phyloP scores from a whole-genome alignment of 2,329 filamentous ascomycete species.

The Fusarium sp. region DNA sequence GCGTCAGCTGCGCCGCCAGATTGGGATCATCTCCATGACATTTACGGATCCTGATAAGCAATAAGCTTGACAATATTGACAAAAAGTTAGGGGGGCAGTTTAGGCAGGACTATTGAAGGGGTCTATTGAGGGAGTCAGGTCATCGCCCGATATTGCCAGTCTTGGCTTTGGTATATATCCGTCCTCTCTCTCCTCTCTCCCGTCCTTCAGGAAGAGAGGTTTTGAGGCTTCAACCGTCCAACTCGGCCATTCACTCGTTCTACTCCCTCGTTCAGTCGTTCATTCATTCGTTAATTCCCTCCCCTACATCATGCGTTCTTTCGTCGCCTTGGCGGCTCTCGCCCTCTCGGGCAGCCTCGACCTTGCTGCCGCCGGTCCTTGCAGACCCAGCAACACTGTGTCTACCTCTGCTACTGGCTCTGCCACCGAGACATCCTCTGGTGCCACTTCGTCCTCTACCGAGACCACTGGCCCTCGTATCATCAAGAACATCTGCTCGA shows the following conservation, averaged over 20 bases:
- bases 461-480: background rate
- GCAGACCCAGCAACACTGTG: slow-evolving; percentile 19
- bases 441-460: background rate
- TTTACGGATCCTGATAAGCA: background rate
- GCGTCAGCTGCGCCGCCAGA: background rate
- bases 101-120: background rate
- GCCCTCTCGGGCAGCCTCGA: slow-evolving; percentile 29
- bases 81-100: background rate
- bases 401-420: background rate
- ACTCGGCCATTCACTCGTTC: slow-evolving; percentile 21
- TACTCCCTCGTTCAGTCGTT: background rate
- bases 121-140: background rate
- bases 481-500: slow-evolving; percentile 6
- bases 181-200: background rate
- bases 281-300: background rate
- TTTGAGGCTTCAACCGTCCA: slow-evolving; percentile 19
- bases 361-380: slow-evolving; percentile 21
- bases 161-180: background rate
- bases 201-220: background rate
- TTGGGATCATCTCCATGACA: background rate
- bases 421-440: background rate
- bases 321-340: slow-evolving; percentile 26
- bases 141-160: background rate
- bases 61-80: background rate
- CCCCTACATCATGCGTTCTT: slow-evolving; percentile 23